Conservation (phyloP, 1,139 yeast species). For the Scheffersomyces quercinus region DNA sequence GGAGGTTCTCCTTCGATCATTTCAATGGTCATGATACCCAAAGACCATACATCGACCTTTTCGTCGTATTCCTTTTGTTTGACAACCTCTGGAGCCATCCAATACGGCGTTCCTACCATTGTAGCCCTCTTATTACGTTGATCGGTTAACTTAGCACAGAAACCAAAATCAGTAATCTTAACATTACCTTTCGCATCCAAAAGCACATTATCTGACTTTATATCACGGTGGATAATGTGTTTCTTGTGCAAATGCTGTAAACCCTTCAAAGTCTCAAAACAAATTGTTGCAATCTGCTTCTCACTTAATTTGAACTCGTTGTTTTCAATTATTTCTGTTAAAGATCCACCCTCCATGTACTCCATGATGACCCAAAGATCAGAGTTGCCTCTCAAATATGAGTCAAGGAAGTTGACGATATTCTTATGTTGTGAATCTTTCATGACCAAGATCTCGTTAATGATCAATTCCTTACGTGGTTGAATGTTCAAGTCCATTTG, state of each 20-base stretch:
- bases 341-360: constrained; percentile 51
- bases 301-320: constrained; percentile 67
- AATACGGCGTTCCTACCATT: constrained; percentile 98
- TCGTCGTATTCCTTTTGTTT: constrained; percentile 95
- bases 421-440: constrained; percentile 50
- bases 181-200: constrained; percentile 86
- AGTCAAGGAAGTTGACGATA: constrained; percentile 49
- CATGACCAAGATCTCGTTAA: constrained; percentile 51
- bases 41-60: constrained; percentile 96
- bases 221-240: constrained; percentile 93
- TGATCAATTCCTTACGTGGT: constrained; percentile 91
- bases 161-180: constrained; percentile 96
- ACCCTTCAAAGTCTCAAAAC: constrained; percentile 89
- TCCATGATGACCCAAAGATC: constrained; percentile 36
- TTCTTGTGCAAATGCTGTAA: constrained; percentile 87
- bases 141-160: constrained; percentile 94
- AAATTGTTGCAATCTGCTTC: constrained; percentile 85
- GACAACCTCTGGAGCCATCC: constrained; percentile 99
- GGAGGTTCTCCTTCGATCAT: constrained; percentile 99
- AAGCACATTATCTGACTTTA: constrained; percentile 90
- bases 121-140: constrained; percentile 94
- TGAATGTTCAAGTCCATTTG: constrained; percentile 94
- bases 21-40: constrained; percentile 97
- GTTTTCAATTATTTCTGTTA: constrained; percentile 87
- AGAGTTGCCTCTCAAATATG: constrained; percentile 42